These are phyloP conservation scores for Neofusicoccum sp. DNA, from an alignment of 2,329 filamentous ascomycete genomes.

Conservation along the genomic window DNA sequence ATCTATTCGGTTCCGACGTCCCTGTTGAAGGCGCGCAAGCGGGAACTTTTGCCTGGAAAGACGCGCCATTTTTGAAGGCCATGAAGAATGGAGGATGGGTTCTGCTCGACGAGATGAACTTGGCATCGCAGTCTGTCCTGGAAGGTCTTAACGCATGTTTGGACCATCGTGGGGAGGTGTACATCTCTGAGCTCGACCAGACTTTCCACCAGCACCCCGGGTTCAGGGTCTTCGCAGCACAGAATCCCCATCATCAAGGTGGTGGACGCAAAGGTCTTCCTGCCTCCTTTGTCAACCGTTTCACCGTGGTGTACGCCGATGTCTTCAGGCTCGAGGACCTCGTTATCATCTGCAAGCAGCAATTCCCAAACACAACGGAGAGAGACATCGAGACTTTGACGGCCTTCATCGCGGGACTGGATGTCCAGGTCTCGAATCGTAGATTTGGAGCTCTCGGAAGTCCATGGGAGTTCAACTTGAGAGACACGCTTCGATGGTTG, in stretches of 20 bases:
- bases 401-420: constrained; percentile 75
- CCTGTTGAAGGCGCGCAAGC: constrained; percentile 89
- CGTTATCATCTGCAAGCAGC: constrained; percentile 73
- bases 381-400: constrained; percentile 68
- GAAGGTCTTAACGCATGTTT: constrained; percentile 96
- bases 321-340: constrained; percentile 80
- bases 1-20: constrained; percentile 94
- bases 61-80: constrained; percentile 90
- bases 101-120: constrained; percentile 95
- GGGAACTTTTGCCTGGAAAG: constrained; percentile 90
- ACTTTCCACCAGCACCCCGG: constrained; percentile 85
- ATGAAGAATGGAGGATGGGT: constrained; percentile 99
- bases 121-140: constrained; percentile 93
- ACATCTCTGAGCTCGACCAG: constrained; percentile 91
- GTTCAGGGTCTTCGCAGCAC: constrained; percentile 93
- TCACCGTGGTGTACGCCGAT: constrained; percentile 96
- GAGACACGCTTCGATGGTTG: constrained; percentile 87
- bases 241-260: constrained; percentile 96
- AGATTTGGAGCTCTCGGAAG: constrained; percentile 60
- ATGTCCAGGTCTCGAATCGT: constrained; percentile 63
- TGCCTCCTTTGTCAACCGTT: constrained; percentile 94
- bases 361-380: constrained; percentile 64
- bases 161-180: constrained; percentile 93
- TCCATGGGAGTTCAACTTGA: constrained; percentile 94
- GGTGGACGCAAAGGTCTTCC: constrained; percentile 93